These are phyloP conservation scores for Nymphaea thermarum DNA, from an alignment of 164 flowering plant species.

Conservation along the genomic window DNA sequence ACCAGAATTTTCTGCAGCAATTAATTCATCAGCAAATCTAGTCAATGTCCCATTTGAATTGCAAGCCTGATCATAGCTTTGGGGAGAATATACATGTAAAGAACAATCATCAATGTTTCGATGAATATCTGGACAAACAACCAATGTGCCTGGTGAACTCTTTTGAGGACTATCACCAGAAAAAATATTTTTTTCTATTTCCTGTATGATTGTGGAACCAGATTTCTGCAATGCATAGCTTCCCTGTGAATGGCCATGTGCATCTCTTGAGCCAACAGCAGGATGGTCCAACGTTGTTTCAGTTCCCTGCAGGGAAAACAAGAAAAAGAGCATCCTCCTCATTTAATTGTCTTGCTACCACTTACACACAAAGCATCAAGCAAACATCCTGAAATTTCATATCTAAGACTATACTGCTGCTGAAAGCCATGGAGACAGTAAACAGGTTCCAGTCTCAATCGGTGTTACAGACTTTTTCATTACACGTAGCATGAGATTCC, in stretches of 20 bases:
- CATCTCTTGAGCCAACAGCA: slow-evolving; percentile 26
- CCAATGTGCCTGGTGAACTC: slow-evolving; percentile 20
- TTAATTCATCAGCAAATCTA: slow-evolving; percentile 23
- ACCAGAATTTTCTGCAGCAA: slow-evolving; percentile 27
- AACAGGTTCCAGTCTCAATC: too few relatives aligned
- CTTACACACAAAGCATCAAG: too few relatives aligned
- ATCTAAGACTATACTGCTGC: too few relatives aligned
- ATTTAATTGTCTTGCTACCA: too few relatives aligned
- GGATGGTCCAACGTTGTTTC: slow-evolving; percentile 18
- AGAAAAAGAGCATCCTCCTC: too few relatives aligned
- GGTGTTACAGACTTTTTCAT: too few relatives aligned
- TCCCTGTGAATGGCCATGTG: slow-evolving; percentile 9
- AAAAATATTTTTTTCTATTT: slow-evolving; percentile 22
- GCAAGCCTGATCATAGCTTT: slow-evolving; percentile 17
- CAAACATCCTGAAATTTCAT: too few relatives aligned
- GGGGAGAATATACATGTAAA: slow-evolving; percentile 17
- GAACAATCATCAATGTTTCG: slow-evolving; percentile 15
- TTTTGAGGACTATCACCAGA: slow-evolving; percentile 11
- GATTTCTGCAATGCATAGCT: slow-evolving; percentile 20
- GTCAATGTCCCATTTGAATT: slow-evolving; percentile 37
- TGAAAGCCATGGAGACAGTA: too few relatives aligned
- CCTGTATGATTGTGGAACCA: slow-evolving; percentile 15
- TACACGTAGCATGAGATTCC: too few relatives aligned
- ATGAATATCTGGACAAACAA: slow-evolving; percentile 20
- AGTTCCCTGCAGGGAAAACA: slow-evolving; percentile 34